Conservation (phyloP, 345 rosid genomes). For the Bruguiera sexangula region DNA sequence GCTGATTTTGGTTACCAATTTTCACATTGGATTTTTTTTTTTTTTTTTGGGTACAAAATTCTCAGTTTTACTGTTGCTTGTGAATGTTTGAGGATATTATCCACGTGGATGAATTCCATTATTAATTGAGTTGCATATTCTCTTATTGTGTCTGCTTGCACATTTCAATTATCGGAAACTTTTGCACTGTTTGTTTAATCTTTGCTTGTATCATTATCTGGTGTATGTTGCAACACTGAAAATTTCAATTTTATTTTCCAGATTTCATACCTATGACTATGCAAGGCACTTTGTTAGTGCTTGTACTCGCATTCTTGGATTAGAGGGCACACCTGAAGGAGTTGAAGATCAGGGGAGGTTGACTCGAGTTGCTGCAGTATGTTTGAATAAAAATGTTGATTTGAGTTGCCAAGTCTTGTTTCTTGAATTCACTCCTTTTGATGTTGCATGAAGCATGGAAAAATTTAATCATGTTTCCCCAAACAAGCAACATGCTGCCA, state of each 20-base stretch:
- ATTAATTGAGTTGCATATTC: too few relatives aligned
- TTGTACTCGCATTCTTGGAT: constrained; percentile 97
- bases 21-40: too few relatives aligned
- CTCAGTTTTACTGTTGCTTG: too few relatives aligned
- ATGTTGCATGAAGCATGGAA: constrained; percentile 9
- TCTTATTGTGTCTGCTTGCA: too few relatives aligned
- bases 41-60: too few relatives aligned
- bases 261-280: constrained; percentile 97
- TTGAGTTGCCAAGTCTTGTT: constrained; percentile 23
- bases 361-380: constrained; percentile 98
- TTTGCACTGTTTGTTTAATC: too few relatives aligned
- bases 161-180: too few relatives aligned
- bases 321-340: constrained; percentile 99
- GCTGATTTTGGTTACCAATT: too few relatives aligned
- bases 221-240: not conserved
- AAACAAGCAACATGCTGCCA: not conserved
- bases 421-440: constrained; percentile 5
- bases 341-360: constrained; percentile 97
- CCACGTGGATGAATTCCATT: too few relatives aligned
- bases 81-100: too few relatives aligned
- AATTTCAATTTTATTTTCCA: constrained; percentile 17
- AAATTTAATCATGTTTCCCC: not conserved
- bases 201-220: too few relatives aligned
- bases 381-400: constrained; percentile 19
- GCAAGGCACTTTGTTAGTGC: constrained; percentile 99